Evolutionary conservation across 208 protist genomes (phyloP).

Genomic region (Acanthamoeba royreba): DNA sequence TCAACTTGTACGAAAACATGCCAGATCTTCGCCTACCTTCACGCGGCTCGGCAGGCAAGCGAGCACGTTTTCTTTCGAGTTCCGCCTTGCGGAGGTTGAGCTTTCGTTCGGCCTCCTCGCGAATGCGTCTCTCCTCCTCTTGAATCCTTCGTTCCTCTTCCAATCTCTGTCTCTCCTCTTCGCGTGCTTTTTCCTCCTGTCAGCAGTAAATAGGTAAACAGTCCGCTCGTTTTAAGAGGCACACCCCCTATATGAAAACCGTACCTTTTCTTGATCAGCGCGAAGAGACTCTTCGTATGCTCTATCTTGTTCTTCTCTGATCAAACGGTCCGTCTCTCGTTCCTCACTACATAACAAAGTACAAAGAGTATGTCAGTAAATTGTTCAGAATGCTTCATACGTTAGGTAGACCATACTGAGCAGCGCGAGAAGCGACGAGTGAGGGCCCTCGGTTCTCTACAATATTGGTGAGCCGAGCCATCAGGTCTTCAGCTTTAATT

Average conservation of each 20-base stretch:
- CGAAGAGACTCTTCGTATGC: neutral
- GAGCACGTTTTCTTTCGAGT: neutral
- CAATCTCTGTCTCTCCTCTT: neutral
- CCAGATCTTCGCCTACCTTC: neutral
- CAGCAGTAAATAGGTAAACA: neutral
- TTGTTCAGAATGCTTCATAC: neutral
- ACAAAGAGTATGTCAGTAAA: neutral
- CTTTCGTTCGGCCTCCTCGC: constrained; percentile 5
- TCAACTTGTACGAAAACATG: neutral
- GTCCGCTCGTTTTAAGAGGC: neutral
- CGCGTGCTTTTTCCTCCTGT: neutral
- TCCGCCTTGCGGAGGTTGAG: neutral
- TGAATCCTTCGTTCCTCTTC: neutral
- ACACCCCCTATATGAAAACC: neutral
- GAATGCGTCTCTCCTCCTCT: neutral
- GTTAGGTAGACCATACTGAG: neutral
- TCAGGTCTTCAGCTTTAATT: neutral
- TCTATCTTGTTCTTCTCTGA: neutral
- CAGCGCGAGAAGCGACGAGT: neutral
- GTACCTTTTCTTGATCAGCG: neutral
- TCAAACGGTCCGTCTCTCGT: neutral
- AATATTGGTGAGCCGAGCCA: neutral
- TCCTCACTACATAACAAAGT: neutral
- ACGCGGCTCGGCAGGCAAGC: neutral
- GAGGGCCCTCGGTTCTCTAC: neutral